These are phyloP conservation scores for Thalassiosira exigua DNA, from an alignment of 352 stramenopile genomes.

Conservation along the genomic window DNA sequence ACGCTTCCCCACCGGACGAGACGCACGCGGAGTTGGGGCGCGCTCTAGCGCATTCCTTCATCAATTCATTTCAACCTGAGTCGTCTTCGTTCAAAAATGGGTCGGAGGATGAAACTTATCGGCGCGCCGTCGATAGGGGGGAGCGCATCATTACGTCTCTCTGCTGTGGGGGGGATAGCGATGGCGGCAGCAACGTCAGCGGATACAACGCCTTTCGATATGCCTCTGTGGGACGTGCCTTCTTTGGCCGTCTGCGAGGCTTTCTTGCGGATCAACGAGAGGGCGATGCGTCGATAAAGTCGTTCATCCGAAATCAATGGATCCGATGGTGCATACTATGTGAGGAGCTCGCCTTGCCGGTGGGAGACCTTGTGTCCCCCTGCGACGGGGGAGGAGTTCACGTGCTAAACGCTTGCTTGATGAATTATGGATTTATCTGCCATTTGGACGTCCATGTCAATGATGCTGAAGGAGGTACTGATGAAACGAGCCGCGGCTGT, in stretches of 20 bases:
- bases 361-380: neutral
- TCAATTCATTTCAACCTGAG: no score
- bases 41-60: slow-evolving; percentile 36
- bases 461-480: neutral
- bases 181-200: neutral
- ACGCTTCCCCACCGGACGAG: slow-evolving; percentile 41
- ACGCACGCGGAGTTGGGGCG: slow-evolving; percentile 38
- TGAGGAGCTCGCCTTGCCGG: slow-evolving; percentile 37
- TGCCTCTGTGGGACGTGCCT: slow-evolving; percentile 32
- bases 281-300: neutral
- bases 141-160: slow-evolving; percentile 29
- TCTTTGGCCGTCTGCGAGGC: slow-evolving; percentile 38
- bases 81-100: neutral
- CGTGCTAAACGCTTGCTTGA: slow-evolving; percentile 48
- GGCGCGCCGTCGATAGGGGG: slow-evolving; percentile 1
- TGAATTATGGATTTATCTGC: slow-evolving; percentile 35
- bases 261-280: neutral
- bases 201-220: neutral
- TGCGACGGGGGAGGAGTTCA: slow-evolving; percentile 24
- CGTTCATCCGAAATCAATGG: slow-evolving; percentile 39
- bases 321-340: slow-evolving; percentile 43
- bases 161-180: slow-evolving; percentile 29
- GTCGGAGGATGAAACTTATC: neutral
- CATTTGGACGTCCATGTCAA: neutral
- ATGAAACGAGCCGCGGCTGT: neutral